Conservation (phyloP, 2,329 filamentous ascomycete genomes). For the Colletotrichum sp. region DNA sequence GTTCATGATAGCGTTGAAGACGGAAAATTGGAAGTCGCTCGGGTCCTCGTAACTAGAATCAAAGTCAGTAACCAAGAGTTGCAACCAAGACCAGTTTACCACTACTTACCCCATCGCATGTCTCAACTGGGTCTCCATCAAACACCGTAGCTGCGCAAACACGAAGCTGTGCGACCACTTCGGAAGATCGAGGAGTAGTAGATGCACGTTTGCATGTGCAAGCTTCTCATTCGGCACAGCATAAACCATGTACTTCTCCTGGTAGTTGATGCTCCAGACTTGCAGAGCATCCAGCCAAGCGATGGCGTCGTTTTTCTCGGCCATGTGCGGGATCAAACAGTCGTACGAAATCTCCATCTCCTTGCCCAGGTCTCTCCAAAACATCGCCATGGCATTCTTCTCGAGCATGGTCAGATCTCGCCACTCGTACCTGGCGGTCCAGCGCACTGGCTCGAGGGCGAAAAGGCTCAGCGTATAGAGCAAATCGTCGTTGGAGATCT, state of each 20-base stretch:
- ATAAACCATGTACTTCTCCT: slow-evolving; percentile 51
- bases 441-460: slow-evolving; percentile 58
- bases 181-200: background rate
- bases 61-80: background rate
- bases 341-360: slow-evolving; percentile 57
- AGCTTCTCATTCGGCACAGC: slow-evolving; percentile 3
- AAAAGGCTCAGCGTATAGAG: slow-evolving; percentile 69
- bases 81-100: background rate
- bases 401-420: slow-evolving; percentile 59
- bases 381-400: slow-evolving; percentile 58
- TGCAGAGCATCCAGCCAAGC: slow-evolving; percentile 57
- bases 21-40: background rate
- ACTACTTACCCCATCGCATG: slow-evolving; percentile 1
- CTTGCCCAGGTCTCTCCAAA: slow-evolving; percentile 63
- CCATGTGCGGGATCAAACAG: slow-evolving; percentile 41
- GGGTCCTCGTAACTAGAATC: background rate
- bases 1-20: slow-evolving; percentile 33
- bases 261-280: slow-evolving; percentile 56
- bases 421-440: slow-evolving; percentile 63
- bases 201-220: background rate
- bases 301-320: slow-evolving; percentile 50
- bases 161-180: background rate
- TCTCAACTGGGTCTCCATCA: slow-evolving; percentile 2
- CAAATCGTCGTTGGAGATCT: slow-evolving; percentile 67
- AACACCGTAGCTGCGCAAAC: background rate